Evolutionary conservation across 305 asterid genomes (phyloP).

Genomic region (Ilex paraguariensis): DNA sequence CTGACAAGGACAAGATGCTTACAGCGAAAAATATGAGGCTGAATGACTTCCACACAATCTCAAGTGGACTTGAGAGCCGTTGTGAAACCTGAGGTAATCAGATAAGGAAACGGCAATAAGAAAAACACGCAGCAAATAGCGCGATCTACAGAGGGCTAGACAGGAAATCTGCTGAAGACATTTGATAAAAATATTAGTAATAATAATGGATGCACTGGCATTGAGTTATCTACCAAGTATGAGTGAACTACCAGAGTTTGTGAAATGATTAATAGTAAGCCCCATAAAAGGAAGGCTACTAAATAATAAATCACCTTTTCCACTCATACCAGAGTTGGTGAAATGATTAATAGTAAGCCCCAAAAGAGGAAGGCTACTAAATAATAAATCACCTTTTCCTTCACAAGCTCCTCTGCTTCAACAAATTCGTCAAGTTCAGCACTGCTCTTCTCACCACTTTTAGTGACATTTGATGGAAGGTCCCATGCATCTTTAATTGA

Average conservation of each 20-base stretch:
- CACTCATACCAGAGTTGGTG: too few relatives aligned
- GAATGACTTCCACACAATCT: conserved; percentile 76
- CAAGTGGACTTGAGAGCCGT: conserved; percentile 74
- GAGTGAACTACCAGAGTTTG: too few relatives aligned
- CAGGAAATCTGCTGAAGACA: too few relatives aligned
- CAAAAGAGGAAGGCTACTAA: not conserved
- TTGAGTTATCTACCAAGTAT: too few relatives aligned
- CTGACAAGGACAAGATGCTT: conserved; percentile 26
- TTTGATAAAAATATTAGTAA: too few relatives aligned
- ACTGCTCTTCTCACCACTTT: conserved; percentile 48
- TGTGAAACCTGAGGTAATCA: conserved; percentile 44
- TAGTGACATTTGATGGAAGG: conserved; percentile 53
- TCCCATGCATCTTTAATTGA: conserved; percentile 97
- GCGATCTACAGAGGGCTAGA: too few relatives aligned
- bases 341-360: too few relatives aligned
- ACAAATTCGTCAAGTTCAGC: conserved; percentile 71
- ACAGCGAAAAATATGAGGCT: conserved; percentile 95
- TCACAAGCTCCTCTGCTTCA: conserved; percentile 98
- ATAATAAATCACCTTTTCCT: conserved; percentile 49
- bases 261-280: too few relatives aligned
- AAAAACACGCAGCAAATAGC: too few relatives aligned
- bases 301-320: conserved; percentile 44
- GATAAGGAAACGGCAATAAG: too few relatives aligned
- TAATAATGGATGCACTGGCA: too few relatives aligned
- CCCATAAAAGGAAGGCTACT: not conserved